These are phyloP conservation scores for Starmera quercuum DNA, from an alignment of 805 yeast species.

Conservation along the genomic window DNA sequence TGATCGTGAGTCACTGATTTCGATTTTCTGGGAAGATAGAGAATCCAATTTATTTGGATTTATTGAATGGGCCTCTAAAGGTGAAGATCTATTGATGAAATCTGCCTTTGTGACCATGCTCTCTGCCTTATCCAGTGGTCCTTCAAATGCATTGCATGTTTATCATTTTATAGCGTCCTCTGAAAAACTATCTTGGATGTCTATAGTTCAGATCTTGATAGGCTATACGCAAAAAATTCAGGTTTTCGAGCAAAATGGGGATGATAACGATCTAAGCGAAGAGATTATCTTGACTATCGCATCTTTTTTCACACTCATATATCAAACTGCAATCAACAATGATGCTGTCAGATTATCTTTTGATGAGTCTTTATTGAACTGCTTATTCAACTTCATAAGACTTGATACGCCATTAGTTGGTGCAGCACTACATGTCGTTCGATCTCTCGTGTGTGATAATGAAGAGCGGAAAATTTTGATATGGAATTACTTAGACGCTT, in stretches of 20 bases:
- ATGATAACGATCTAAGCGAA: slow-evolving; percentile 60
- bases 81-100: slow-evolving; percentile 73
- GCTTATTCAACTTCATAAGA: slow-evolving; percentile 36
- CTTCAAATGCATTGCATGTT: slow-evolving; percentile 42
- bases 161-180: slow-evolving; percentile 37
- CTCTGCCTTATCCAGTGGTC: slow-evolving; percentile 64
- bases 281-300: slow-evolving; percentile 72
- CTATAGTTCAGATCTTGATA: slow-evolving; percentile 44
- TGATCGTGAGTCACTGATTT: slow-evolving; percentile 49
- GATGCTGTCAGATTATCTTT: slow-evolving; percentile 23
- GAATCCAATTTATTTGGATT: slow-evolving; percentile 70
- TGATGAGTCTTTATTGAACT: slow-evolving; percentile 22
- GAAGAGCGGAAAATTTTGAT: slow-evolving; percentile 36
- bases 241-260: slow-evolving; percentile 26
- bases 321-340: slow-evolving; percentile 40
- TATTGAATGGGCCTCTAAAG: slow-evolving; percentile 79
- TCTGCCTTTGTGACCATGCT: slow-evolving; percentile 77
- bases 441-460: slow-evolving; percentile 45
- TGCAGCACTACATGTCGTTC: slow-evolving; percentile 46
- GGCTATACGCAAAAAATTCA: slow-evolving; percentile 42
- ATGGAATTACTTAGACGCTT: slow-evolving; percentile 65
- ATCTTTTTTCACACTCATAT: slow-evolving; percentile 62
- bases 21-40: slow-evolving; percentile 61
- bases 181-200: slow-evolving; percentile 44
- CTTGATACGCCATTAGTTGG: slow-evolving; percentile 45